Evolutionary conservation across 1,284 basidiomycete genomes (phyloP).

Genomic region (Ceratobasidium sp.): DNA sequence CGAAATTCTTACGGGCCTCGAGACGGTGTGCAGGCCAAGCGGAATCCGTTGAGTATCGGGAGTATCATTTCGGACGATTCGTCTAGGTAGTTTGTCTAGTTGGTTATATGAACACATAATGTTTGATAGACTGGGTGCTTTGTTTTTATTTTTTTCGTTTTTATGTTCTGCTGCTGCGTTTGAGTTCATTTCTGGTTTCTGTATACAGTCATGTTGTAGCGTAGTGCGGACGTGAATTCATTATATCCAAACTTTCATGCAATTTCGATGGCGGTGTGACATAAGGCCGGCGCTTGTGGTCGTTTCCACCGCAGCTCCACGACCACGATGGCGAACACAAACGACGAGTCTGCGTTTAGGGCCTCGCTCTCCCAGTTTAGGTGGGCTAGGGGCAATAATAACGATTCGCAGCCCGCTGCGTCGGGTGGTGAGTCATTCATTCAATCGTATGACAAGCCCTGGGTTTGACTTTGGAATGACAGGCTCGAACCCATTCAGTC

Average conservation of each 20-base stretch:
- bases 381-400: slow-evolving; percentile 78
- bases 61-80: slow-evolving; percentile 69
- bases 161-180: neutral
- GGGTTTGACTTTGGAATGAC: slow-evolving; percentile 57
- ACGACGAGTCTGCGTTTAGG: slow-evolving; percentile 40
- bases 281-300: neutral
- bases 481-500: slow-evolving; percentile 64
- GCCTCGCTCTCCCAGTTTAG: slow-evolving; percentile 62
- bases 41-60: slow-evolving; percentile 73
- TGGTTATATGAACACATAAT: neutral
- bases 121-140: neutral
- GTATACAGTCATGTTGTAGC: slow-evolving; percentile 6
- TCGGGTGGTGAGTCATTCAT: slow-evolving; percentile 45
- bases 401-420: slow-evolving; percentile 67
- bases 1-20: slow-evolving; percentile 47
- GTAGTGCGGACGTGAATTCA: slow-evolving; percentile 5
- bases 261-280: neutral
- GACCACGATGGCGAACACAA: slow-evolving; percentile 10
- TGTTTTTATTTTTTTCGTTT: neutral
- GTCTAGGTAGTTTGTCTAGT: neutral
- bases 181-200: neutral
- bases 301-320: neutral
- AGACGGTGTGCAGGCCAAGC: slow-evolving; percentile 55
- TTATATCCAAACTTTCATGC: neutral
- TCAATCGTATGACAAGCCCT: slow-evolving; percentile 41